Evolutionary conservation across 768 basidiomycete species (phyloP), one percentile per base, ranked within the genome.

Genomic region (Macrolepiota dolichaula): DNA sequence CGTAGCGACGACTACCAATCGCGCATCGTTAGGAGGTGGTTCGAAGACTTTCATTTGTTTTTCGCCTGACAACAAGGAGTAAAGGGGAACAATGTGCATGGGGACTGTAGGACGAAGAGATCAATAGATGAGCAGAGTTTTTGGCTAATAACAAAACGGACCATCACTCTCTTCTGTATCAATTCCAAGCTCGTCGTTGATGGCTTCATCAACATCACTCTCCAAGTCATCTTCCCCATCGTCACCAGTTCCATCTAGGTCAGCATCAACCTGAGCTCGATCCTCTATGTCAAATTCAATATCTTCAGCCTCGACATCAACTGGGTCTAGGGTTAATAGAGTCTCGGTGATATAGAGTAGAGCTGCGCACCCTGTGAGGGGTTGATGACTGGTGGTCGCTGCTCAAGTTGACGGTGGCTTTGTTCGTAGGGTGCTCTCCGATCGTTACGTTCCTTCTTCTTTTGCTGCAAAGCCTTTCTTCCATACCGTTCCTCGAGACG

Each of bases 31-130:
- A 3, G 97, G 97, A 12, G 96, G 94, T 0, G 88, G 78, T 62
- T 87, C 77, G 70, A 99, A 99, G 2, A 98, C 96, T 19, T 81
- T 81, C 91, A 98, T 94, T 70, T 99, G 97, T 71, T 94, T 92
- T 58, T 98, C 95, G 61, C 89, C 94, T 1, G 97, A 81, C 2
- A 98, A 77, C 3, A 98, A 79, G 3, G 97, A 97, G 74, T 98
- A 98, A 1, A 99, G 76, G 0, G 97, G 96, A 0, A 99, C 84
- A 52, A 99, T 80, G 68, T 98, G 92, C 91, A 99, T 93, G 1
- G 96, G 94, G 13, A 81, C 95, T 98, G 55, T 42, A 59, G 46
- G 29, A 2, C 46, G 22, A 13, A 54, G 29, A 32, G 4, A 65
- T 62, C 61, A 59, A 37, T 19, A 55, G 17, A 44, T 2, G 49